These are phyloP conservation scores for Kurtzmaniella fragi DNA, from an alignment of 805 yeast genomes.

Conservation along the genomic window DNA sequence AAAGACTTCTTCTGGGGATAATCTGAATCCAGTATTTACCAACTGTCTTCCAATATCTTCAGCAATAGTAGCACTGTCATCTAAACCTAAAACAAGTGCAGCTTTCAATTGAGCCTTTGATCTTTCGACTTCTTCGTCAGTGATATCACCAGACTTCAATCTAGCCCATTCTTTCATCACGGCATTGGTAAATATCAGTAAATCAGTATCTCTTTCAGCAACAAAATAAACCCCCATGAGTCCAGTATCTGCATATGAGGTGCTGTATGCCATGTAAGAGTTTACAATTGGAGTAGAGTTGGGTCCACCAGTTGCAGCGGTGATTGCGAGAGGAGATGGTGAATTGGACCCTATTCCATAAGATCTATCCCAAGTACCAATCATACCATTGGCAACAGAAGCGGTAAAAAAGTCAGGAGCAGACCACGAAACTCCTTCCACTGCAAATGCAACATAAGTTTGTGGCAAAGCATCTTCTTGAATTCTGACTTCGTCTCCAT, in stretches of 20 bases:
- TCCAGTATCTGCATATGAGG: constrained; percentile 96
- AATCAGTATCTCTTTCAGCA: constrained; percentile 66
- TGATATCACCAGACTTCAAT: constrained; percentile 68
- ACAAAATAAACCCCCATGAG: constrained; percentile 95
- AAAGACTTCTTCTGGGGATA: constrained; percentile 71
- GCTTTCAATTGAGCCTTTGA: constrained; percentile 96
- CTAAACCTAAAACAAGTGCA: constrained; percentile 79
- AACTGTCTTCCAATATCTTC: constrained; percentile 98
- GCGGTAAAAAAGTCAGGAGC: constrained; percentile 94
- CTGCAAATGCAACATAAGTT: constrained; percentile 88
- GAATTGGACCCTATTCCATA: constrained; percentile 77
- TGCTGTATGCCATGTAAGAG: constrained; percentile 93
- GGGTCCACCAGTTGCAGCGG: constrained; percentile 54
- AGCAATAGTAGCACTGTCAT: constrained; percentile 93
- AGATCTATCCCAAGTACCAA: constrained; percentile 97
- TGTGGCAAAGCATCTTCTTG: constrained; percentile 80
- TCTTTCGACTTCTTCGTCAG: constrained; percentile 84
- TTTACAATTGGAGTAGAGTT: constrained; percentile 71
- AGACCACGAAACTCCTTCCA: constrained; percentile 98
- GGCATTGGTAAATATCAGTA: constrained; percentile 66
- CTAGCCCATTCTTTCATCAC: constrained; percentile 86
- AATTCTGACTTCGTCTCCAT: constrained; percentile 81
- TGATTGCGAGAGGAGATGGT: constrained; percentile 79
- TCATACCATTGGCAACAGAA: constrained; percentile 90
- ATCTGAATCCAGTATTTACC: constrained; percentile 83